phyloP scores from a whole-genome alignment of 2,329 filamentous ascomycete species.

The Penicillium digitatum region DNA sequence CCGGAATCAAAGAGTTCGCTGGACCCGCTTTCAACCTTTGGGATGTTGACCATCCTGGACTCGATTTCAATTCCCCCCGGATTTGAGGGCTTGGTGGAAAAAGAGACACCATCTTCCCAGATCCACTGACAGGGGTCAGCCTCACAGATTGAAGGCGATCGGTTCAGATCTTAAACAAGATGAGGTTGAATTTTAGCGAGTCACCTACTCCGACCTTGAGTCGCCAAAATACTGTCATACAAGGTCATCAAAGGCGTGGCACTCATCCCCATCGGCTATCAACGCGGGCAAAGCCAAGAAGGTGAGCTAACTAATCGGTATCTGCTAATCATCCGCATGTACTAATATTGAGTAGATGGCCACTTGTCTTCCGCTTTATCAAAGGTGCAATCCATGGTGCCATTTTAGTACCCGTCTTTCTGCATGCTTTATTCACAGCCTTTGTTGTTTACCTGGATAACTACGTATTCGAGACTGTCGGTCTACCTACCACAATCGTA shows the following conservation, averaged over 20 bases:
- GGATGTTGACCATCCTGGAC: background rate
- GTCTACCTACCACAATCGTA: constrained; percentile 57
- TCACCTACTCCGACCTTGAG: constrained; percentile 31
- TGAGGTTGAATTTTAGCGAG: constrained; percentile 32
- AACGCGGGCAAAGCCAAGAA: constrained; percentile 30
- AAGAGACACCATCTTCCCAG: background rate
- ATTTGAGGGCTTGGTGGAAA: background rate
- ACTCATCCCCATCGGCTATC: constrained; percentile 34
- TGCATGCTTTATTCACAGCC: constrained; percentile 57
- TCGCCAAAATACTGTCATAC: constrained; percentile 28
- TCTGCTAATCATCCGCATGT: background rate
- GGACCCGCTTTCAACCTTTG: constrained; percentile 2
- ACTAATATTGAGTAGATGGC: constrained; percentile 47
- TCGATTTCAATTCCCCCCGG: background rate
- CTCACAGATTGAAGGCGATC: background rate
- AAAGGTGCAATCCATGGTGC: constrained; percentile 61
- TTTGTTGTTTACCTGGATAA: constrained; percentile 57
- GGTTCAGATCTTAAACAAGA: background rate
- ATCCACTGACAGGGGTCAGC: background rate
- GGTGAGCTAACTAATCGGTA: constrained; percentile 11
- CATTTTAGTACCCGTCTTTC: constrained; percentile 54
- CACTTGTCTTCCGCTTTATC: constrained; percentile 60
- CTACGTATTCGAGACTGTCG: constrained; percentile 49
- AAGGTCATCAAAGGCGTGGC: constrained; percentile 18
- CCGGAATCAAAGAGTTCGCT: background rate